phyloP scores from a whole-genome alignment of 305 asterid genomes.

The Caryopteris hybrid region DNA sequence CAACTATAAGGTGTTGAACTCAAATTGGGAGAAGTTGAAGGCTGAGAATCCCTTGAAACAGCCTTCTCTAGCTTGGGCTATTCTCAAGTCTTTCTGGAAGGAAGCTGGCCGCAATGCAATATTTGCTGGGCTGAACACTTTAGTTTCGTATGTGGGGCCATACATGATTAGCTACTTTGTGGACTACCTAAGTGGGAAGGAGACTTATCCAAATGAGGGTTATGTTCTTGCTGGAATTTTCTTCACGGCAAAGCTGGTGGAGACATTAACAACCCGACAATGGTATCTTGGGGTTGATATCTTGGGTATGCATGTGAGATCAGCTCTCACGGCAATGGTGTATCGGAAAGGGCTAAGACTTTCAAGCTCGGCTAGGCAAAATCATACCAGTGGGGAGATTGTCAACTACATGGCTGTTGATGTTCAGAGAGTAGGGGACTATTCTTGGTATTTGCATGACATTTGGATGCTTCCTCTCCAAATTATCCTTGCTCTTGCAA shows the following conservation, averaged over 20 bases:
- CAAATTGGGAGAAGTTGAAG: conserved; percentile 82
- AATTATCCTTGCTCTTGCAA: conserved; percentile 89
- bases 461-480: conserved; percentile 99
- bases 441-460: conserved; percentile 96
- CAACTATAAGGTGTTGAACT: conserved; percentile 67
- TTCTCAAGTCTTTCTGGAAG: conserved; percentile 83
- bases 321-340: conserved; percentile 98
- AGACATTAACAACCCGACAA: conserved; percentile 82
- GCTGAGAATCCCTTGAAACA: conserved; percentile 50
- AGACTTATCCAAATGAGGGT: conserved; percentile 76
- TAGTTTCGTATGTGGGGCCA: conserved; percentile 96
- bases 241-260: conserved; percentile 79
- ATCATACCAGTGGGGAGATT: conserved; percentile 88
- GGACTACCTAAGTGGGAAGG: conserved; percentile 77
- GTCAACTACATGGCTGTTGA: conserved; percentile 99
- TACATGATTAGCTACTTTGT: conserved; percentile 95
- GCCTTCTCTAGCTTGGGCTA: conserved; percentile 90
- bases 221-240: conserved; percentile 86
- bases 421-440: conserved; percentile 98
- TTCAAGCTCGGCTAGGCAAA: conserved; percentile 88
- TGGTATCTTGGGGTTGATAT: conserved; percentile 99
- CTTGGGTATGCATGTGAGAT: conserved; percentile 96
- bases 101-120: conserved; percentile 92
- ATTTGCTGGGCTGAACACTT: conserved; percentile 78
- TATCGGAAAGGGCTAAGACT: conserved; percentile 90